Base-by-base conservation (phyloP, 2,329 filamentous ascomycete species). In the Cladobotryum mycophilum region DNA sequence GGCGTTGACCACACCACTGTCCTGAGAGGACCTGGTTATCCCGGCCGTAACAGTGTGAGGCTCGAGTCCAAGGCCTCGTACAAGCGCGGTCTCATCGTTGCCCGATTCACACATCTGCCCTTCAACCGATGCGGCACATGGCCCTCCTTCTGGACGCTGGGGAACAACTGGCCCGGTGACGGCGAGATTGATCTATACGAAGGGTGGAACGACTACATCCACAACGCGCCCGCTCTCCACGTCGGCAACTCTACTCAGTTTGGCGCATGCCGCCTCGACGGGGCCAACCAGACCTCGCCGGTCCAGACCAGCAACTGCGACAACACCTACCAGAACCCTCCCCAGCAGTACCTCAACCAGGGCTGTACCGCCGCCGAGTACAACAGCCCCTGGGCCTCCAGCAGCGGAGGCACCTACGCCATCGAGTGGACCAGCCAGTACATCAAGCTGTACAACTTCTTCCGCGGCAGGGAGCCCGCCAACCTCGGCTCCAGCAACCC, bases 121-220 rank as follows among this genome's bases (percentile, higher is more conserved):
- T 74, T 71, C 49, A 74, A 76, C 9, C 70, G 75, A 41, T 89
- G 86, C 58, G 86, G 87, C 46, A 75, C 79, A 7, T 90, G 86
- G 86, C 86, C 86, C 4, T 84, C 85, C 69, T 76, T 85, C 66
- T 80, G 76, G 76, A 72, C 75, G 48, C 71, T 71, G 44, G 76
- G 76, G 33, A 58, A 66, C 35, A 64, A 73, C 55, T 87, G 84
- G 83, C 83, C 83, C 11, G 66, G 64, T 20, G 72, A 73, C 52
- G 84, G 83, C 52, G 84, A 87, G 66, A 75, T 87, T 56, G 83
- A 87, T 60, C 80, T 88, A 54, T 80, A 85, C 57, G 84, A 88
- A 69, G 78, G 78, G 47, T 83, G 82, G 64, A 85, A 86, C 66
- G 61, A 72, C 45, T 72, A 76, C 35, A 56, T 64, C 4, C 65